These are phyloP conservation scores for Lagenaria siceraria DNA, from an alignment of 306 rosid species.

Conservation along the genomic window DNA sequence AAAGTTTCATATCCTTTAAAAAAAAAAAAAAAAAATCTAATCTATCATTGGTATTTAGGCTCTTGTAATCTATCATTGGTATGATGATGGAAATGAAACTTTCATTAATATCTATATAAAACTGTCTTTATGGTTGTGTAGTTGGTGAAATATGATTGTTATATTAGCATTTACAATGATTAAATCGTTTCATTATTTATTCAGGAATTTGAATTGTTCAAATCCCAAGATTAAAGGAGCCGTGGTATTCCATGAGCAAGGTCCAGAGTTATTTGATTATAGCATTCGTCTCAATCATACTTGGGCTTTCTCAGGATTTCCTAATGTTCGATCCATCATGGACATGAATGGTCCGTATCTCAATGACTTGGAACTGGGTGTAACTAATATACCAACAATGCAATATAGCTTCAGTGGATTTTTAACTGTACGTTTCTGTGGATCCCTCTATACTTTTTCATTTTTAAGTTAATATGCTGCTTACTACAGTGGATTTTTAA, in stretches of 20 bases:
- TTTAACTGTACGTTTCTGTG: constrained; percentile 58
- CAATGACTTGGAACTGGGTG: constrained; percentile 77
- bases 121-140: not conserved
- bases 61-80: too few relatives aligned
- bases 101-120: not conserved
- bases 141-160: not conserved
- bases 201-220: constrained; percentile 81
- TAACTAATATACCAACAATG: constrained; percentile 63
- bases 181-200: constrained; percentile 9
- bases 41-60: too few relatives aligned
- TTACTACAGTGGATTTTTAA: too few relatives aligned
- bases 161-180: not conserved
- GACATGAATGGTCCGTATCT: constrained; percentile 88
- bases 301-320: constrained; percentile 99
- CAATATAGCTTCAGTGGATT: constrained; percentile 95
- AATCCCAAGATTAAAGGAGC: constrained; percentile 87
- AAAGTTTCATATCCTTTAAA: too few relatives aligned
- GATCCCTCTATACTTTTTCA: constrained; percentile 12
- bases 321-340: constrained; percentile 83
- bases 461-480: not conserved
- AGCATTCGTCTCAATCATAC: constrained; percentile 95
- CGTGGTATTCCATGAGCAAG: constrained; percentile 73
- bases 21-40: too few relatives aligned
- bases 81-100: not conserved
- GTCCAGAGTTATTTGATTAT: constrained; percentile 73